Conservation (phyloP, 331 rosid species). For the Dryas integrifolia region DNA sequence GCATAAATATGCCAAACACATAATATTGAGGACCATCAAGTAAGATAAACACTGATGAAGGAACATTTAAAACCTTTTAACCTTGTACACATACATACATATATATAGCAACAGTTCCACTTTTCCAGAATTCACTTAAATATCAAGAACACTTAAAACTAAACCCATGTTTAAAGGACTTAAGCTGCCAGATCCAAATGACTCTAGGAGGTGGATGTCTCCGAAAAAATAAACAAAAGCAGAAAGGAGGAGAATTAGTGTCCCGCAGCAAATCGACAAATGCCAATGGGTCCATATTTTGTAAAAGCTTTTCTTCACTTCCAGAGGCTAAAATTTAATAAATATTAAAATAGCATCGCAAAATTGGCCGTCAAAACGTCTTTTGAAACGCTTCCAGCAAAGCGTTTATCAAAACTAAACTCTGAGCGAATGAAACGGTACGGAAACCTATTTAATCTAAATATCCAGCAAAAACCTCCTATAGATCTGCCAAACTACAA, state of each 20-base stretch:
- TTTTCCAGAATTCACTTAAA: not conserved
- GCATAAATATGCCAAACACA: not conserved
- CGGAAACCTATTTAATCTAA: not conserved
- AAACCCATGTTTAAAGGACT: no score
- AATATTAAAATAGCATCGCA: not conserved
- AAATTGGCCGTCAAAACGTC: not conserved
- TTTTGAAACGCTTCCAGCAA: not conserved
- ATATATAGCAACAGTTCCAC: no score
- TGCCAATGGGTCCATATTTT: not conserved
- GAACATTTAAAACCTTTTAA: not conserved
- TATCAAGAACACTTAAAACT: not conserved
- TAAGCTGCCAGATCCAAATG: slow-evolving; percentile 19
- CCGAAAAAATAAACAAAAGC: no score
- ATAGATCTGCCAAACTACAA: slow-evolving; percentile 3
- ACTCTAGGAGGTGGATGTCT: not conserved
- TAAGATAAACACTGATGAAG: not conserved
- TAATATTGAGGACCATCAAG: not conserved
- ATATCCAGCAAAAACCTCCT: not conserved
- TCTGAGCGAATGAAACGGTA: not conserved
- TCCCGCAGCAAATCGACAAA: not conserved
- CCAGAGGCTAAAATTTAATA: not conserved
- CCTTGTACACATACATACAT: no score
- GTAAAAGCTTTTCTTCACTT: not conserved
- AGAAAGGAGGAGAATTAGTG: not conserved
- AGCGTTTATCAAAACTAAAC: not conserved